Conservation (phyloP, 257 asterid species). For the Pogostemon cablin region DNA sequence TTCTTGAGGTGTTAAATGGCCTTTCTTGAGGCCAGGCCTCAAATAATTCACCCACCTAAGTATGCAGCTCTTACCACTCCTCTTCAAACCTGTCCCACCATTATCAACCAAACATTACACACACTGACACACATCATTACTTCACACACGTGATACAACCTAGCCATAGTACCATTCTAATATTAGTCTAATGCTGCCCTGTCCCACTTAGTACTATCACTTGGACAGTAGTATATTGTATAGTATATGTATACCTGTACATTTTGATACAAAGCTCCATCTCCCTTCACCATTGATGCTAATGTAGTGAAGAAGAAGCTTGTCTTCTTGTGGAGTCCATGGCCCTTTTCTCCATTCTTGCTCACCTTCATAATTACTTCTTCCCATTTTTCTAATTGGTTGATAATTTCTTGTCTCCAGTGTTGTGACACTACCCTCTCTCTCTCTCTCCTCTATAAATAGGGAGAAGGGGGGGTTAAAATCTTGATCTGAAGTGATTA, state of each 20-base stretch:
- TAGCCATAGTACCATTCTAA: too few species aligned
- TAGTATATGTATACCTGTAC: constrained; percentile 36
- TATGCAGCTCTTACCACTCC: constrained; percentile 65
- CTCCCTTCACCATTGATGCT: constrained; percentile 52
- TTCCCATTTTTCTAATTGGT: constrained; percentile 23
- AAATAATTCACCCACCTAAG: constrained; percentile 67
- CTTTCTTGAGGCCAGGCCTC: constrained; percentile 60
- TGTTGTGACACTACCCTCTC: constrained; percentile 31
- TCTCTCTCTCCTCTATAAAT: constrained; percentile 26
- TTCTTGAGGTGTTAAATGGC: constrained; percentile 55
- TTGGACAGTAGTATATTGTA: too few species aligned
- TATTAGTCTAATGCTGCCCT: too few species aligned
- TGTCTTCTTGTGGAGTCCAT: constrained; percentile 59
- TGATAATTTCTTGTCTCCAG: neutral
- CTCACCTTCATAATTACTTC: constrained; percentile 3
- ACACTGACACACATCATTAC: neutral
- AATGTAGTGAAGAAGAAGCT: constrained; percentile 44
- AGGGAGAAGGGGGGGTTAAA: neutral
- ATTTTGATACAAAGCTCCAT: constrained; percentile 56
- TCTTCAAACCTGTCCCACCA: constrained; percentile 43
- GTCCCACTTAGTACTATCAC: too few species aligned
- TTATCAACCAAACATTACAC: neutral
- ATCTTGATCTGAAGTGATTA: constrained; percentile 3
- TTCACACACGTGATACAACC: too few species aligned
- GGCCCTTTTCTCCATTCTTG: constrained; percentile 50